Evolutionary conservation across 768 basidiomycete species (phyloP), one percentile per base, ranked within the genome.

Genomic region (Podaxis sp.): DNA sequence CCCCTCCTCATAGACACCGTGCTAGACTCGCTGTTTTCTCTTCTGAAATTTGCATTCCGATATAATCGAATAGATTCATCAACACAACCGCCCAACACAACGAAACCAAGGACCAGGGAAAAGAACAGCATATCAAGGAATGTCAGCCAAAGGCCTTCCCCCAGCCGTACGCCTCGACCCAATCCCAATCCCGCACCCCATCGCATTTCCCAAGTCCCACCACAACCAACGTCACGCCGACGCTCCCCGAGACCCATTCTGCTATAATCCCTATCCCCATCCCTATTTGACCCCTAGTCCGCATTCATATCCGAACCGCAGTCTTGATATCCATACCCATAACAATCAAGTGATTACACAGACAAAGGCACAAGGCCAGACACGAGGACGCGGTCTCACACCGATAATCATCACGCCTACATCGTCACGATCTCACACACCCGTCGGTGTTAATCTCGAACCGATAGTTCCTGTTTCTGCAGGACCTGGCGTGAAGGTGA

Each of bases 131-230:
- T 13, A 13, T 5, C 41, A 19, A 43, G 24, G 25, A 9, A 59
- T 59, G 57, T 59, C 57, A 22, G 57, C 47, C 19, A 59, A 59
- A 51, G 57, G 57, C 17, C 47, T 59, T 2, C 57, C 57, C 7
- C 57, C 47, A 37, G 57, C 57, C 27, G 57, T 59, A 17, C 57
- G 57, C 19, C 57, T 59, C 47, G 57, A 59, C 37, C 57, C 36
- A 38, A 46, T 59, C 29, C 57, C 57, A 7, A 12, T 27, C 25
- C 25, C 12, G 13, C 49, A 3, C 49, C 49, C 49, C 36, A 24
- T 15, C 37, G 7, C 24, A 8, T 17, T 12, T 24, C 9, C 47
- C 22, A 33, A 27, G 17, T n/a, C 27, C 24, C 46, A 22, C 7
- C n/a, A 37, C 36, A 3, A 24, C 19, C 43, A 43, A 11, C 2